phyloP scores from a whole-genome alignment of 352 stramenopile genomes.

The Globisporangium heterothallicum region DNA sequence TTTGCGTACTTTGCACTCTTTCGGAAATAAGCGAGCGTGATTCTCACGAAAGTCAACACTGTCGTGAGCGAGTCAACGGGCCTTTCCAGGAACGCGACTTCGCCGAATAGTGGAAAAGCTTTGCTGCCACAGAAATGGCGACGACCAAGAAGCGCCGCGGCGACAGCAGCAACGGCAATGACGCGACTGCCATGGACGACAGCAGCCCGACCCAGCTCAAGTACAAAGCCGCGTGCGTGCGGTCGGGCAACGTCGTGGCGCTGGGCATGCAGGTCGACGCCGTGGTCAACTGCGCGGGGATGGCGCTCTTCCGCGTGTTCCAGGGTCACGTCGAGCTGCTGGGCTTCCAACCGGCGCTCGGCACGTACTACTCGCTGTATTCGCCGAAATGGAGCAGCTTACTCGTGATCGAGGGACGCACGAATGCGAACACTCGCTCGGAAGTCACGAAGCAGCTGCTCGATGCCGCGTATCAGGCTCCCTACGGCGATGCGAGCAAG shows the following conservation, averaged over 20 bases:
- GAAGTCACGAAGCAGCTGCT: conserved; percentile 10
- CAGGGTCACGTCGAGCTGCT: conserved; percentile 68
- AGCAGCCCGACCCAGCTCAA: conserved; percentile 7
- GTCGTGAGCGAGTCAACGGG: no score
- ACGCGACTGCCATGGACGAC: conserved; percentile 3
- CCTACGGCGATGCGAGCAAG: conserved; percentile 39
- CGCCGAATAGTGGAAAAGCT: no score
- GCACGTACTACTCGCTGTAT: conserved; percentile 75
- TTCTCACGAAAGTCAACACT: no score
- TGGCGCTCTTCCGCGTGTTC: conserved; percentile 74
- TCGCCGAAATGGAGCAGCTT: conserved; percentile 81
- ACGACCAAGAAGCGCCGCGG: neutral
- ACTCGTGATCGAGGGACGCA: conserved; percentile 41
- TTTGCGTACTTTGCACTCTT: no score
- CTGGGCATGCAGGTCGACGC: conserved; percentile 49
- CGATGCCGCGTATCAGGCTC: conserved; percentile 41
- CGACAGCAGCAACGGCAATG: neutral
- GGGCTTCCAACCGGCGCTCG: conserved; percentile 58
- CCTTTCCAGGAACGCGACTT: no score
- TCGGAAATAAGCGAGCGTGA: no score
- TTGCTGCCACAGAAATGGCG: no score
- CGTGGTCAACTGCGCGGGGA: conserved; percentile 65
- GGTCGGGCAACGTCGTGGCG: conserved; percentile 57
- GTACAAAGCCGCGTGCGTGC: conserved; percentile 40
- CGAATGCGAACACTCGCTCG: conserved; percentile 18